Base-by-base conservation (phyloP, 164 flowering plant genomes). In the Liquidambar formosana region DNA sequence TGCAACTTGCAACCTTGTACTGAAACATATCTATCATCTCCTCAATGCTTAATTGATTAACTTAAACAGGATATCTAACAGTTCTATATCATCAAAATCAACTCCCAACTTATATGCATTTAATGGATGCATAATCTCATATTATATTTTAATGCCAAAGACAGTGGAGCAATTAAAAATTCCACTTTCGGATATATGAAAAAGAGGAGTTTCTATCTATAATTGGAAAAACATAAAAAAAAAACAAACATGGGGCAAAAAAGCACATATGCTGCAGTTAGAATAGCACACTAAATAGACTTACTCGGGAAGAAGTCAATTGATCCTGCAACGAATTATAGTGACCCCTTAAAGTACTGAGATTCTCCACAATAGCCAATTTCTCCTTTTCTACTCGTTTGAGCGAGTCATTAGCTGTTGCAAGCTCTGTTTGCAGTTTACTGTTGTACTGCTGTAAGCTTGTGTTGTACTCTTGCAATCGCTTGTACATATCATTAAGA, bases 371-470 rank as follows among this genome's bases (percentile, higher is more conserved):
- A 19, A 90, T 80, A 8, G 83, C 81, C 75, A 85, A 76, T 70
- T 88, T 93, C 68, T 96, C 99, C 57, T 86, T 80, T 73, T 91
- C 96, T 44, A 85, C 78, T 19, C 87, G 88, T 70, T 88, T 86
- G 5, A 93, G 77, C 33, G 81, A 77, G 74, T 84, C 93, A 68
- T 82, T 88, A 27, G 84, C 84, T 22, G 83, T 67, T 19, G 85
- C 88, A 71, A 90, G 85, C 58, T 96, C 99, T 61, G 78, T 76
- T 77, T 91, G 98, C 67, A 96, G 97, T 73, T 87, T 96, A 57
- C 87, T 86, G 51, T 96, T 96, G 78, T 93, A 96, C 43, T 90
- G 90, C 66, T 96, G 99, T 54, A 96, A 84, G 73, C 99, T 90
- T 5, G 89, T 83, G 70, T 90, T 96, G 74, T 93, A 96, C 64